A percentile compares a stretch with the other conserved stretches of the same genome.
Evolutionary conservation across 192 early-diverging fungal species (phyloP).

Genomic region (Coemansia sp.): DNA sequence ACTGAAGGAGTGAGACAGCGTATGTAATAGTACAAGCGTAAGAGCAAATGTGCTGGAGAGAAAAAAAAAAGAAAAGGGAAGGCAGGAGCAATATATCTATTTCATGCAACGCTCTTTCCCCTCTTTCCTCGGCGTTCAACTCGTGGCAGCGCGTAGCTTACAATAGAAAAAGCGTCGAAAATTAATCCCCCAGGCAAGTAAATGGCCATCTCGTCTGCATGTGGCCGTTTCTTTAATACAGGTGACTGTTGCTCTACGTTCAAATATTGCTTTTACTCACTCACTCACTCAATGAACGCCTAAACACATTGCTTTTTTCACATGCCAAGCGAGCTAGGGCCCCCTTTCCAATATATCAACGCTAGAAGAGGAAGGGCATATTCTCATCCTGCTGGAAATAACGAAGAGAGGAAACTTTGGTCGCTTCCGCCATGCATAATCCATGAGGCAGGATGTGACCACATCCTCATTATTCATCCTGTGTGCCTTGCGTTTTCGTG

Average conservation of each 20-base stretch:
- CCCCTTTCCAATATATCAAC: not conserved
- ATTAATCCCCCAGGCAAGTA: conserved; percentile 5
- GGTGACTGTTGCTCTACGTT: conserved; percentile 1
- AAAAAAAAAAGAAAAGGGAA: not conserved
- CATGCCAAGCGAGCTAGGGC: not conserved
- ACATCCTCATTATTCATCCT: not conserved
- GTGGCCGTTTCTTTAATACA: conserved; percentile 5
- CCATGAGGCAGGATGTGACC: not conserved
- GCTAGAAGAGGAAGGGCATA: not conserved
- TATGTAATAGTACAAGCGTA: not conserved
- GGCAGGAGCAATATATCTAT: not conserved
- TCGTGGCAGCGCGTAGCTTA: not conserved
- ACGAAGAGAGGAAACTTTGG: not conserved
- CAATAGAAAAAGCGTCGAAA: conserved; percentile 6
- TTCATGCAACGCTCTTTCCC: not conserved
- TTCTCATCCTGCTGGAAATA: not conserved
- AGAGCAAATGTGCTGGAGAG: not conserved
- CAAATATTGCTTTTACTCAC: not conserved
- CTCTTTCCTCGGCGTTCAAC: not conserved
- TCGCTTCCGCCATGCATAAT: conserved; percentile 13
- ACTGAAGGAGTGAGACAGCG: not conserved
- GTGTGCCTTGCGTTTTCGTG: not conserved
- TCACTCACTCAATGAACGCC: no score
- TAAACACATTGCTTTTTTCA: not conserved
- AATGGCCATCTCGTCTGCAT: conserved; percentile 4